These are phyloP conservation scores for Raffaelea arxii DNA, from an alignment of 2,329 filamentous ascomycete species.

Conservation along the genomic window DNA sequence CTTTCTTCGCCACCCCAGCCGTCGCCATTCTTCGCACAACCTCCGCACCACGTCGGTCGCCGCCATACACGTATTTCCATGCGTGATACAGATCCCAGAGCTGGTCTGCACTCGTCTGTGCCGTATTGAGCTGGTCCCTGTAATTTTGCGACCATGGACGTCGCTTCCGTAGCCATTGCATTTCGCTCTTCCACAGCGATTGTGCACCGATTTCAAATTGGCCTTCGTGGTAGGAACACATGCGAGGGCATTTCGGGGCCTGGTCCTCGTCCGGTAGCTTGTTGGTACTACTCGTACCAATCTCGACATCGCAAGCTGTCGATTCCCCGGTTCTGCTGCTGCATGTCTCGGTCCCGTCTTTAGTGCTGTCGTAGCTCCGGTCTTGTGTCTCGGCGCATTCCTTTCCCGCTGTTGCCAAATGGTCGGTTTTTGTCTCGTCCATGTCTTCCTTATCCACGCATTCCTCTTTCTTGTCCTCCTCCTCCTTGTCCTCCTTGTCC, in stretches of 20 bases:
- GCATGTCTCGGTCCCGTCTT: neutral
- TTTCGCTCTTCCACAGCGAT: conserved; percentile 10
- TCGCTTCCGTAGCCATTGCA: conserved; percentile 7
- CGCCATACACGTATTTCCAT: conserved; percentile 9
- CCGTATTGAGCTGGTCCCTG: neutral
- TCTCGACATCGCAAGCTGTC: neutral
- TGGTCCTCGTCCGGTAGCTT: neutral
- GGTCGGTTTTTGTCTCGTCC: neutral
- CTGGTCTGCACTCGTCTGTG: conserved; percentile 1
- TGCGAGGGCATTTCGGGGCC: conserved; percentile 1
- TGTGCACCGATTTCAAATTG: conserved; percentile 1
- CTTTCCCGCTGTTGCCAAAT: neutral
- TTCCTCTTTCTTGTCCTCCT: neutral
- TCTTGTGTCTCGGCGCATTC: neutral
- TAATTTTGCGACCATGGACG: neutral
- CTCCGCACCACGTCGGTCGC: neutral
- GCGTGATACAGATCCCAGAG: conserved; percentile 8
- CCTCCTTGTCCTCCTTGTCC: neutral
- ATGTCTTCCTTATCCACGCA: neutral
- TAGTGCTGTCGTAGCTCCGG: neutral
- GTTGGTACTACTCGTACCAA: neutral
- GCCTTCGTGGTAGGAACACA: conserved; percentile 8
- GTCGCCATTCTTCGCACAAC: neutral
- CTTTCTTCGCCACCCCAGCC: too few relatives aligned
- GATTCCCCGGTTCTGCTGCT: neutral